Evolutionary conservation across 139 green algal species (phyloP).

Genomic region (Chlorella vulgaris): DNA sequence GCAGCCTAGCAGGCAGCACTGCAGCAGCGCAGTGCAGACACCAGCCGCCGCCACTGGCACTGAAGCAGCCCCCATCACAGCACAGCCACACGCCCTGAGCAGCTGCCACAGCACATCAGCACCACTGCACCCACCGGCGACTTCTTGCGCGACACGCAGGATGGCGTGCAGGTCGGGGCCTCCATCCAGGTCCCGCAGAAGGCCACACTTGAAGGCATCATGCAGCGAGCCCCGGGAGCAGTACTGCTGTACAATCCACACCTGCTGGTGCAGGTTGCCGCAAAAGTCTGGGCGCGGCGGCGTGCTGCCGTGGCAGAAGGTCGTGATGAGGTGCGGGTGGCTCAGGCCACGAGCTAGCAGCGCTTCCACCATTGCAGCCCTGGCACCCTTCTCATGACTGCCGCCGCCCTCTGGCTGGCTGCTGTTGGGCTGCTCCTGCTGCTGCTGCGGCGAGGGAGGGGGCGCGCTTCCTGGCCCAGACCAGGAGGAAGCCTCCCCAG

Average conservation of each 20-base stretch:
- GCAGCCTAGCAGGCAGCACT: background rate
- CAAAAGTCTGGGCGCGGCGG: background rate
- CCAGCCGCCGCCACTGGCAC: no score
- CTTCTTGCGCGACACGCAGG: background rate
- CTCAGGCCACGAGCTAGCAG: constrained; percentile 40
- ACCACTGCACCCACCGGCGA: background rate
- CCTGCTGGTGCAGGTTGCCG: constrained; percentile 41
- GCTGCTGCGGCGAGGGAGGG: no score
- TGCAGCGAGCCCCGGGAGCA: constrained; percentile 47
- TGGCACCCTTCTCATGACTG: background rate
- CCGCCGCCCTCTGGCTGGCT: no score
- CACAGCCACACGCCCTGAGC: no score
- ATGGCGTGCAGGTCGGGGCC: background rate
- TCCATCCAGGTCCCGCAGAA: background rate
- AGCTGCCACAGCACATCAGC: background rate
- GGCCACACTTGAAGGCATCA: constrained; percentile 44
- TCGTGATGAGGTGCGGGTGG: constrained; percentile 62
- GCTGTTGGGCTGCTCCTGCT: no score
- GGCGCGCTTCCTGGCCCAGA: no score
- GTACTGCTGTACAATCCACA: constrained; percentile 69
- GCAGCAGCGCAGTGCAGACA: background rate
- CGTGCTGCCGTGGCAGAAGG: background rate
- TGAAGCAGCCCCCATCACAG: no score
- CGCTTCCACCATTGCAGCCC: constrained; percentile 40
- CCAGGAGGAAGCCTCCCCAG: no score